These are phyloP conservation scores for Porodaedalea pini DNA, from an alignment of 1,284 basidiomycete genomes.

Conservation along the genomic window DNA sequence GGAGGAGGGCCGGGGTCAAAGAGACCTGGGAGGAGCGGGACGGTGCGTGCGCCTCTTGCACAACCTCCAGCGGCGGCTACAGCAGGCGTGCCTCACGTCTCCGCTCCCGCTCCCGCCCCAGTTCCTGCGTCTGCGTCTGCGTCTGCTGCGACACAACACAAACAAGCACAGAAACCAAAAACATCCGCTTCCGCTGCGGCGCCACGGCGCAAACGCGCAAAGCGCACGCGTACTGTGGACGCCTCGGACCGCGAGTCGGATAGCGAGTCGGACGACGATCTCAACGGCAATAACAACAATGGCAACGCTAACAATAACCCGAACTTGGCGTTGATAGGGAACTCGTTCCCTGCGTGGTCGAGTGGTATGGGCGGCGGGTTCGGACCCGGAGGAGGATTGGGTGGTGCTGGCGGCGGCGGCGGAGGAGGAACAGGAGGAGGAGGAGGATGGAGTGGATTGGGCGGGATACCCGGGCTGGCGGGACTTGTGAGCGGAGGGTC, in stretches of 20 bases:
- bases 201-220: neutral
- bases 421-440: neutral
- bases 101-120: too few relatives aligned
- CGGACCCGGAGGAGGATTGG: neutral
- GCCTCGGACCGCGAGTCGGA: too few relatives aligned
- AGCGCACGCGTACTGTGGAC: too few relatives aligned
- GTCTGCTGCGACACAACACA: too few relatives aligned
- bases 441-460: neutral
- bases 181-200: neutral
- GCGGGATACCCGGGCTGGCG: neutral
- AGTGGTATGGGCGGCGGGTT: neutral
- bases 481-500: neutral
- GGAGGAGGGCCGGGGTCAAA: too few relatives aligned
- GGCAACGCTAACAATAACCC: slow-evolving; percentile 5
- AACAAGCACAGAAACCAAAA: neutral
- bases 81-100: too few relatives aligned
- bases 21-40: neutral
- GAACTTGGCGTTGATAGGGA: too few relatives aligned
- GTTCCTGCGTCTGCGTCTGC: too few relatives aligned
- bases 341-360: too few relatives aligned
- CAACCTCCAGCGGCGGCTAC: too few relatives aligned
- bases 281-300: neutral
- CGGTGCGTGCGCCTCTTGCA: neutral
- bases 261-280: too few relatives aligned
- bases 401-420: neutral